These are phyloP conservation scores for Drechslera avenae DNA, from an alignment of 2,329 filamentous ascomycete species.

Conservation along the genomic window DNA sequence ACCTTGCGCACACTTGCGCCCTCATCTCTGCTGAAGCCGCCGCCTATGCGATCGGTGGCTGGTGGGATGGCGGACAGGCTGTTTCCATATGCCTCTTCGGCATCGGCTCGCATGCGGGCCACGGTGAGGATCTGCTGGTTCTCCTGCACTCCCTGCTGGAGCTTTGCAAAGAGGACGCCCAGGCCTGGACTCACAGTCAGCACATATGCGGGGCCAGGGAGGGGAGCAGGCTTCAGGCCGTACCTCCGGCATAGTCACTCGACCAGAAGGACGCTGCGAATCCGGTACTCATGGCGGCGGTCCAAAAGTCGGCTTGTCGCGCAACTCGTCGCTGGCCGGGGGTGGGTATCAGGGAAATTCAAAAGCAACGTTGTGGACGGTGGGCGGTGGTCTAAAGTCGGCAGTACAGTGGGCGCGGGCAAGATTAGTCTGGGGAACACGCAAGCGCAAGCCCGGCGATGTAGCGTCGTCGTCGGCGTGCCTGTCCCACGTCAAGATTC, in stretches of 20 bases:
- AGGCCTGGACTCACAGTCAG: constrained; percentile 62
- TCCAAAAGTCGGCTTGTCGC: constrained; percentile 9
- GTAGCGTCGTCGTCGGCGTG: constrained; percentile 2
- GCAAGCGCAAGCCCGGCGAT: constrained; percentile 23
- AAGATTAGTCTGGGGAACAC: constrained; percentile 33
- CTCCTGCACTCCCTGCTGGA: constrained; percentile 93
- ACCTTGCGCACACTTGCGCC: constrained; percentile 96
- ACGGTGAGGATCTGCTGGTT: constrained; percentile 93
- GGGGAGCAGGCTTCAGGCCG: constrained; percentile 53
- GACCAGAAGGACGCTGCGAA: constrained; percentile 99
- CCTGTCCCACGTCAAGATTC: neutral
- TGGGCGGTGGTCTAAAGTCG: constrained; percentile 13
- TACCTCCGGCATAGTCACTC: constrained; percentile 92
- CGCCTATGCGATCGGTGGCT: constrained; percentile 77
- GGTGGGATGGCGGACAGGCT: constrained; percentile 81
- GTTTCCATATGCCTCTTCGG: constrained; percentile 86
- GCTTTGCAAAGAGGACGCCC: constrained; percentile 92
- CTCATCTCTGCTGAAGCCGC: constrained; percentile 88
- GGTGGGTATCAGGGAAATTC: constrained; percentile 11
- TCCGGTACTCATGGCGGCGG: constrained; percentile 50
- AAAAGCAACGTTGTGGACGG: constrained; percentile 8
- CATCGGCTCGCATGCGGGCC: constrained; percentile 91
- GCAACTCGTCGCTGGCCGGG: constrained; percentile 20
- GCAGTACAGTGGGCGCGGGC: constrained; percentile 35
- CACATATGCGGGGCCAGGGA: constrained; percentile 9